These are phyloP conservation scores for Citrus hindsii DNA, from an alignment of 345 rosid genomes.

Conservation along the genomic window DNA sequence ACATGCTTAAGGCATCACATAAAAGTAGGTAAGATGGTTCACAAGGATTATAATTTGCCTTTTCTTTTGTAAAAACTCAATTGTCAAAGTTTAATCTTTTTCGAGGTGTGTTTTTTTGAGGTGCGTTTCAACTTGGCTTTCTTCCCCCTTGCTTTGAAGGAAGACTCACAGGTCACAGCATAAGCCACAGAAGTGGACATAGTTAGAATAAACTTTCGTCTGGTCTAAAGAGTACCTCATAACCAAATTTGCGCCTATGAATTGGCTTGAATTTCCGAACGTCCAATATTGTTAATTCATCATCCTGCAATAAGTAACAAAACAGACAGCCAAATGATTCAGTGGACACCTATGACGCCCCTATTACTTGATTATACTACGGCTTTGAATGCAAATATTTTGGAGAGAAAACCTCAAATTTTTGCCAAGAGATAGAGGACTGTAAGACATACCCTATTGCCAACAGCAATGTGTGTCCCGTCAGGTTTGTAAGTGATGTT, in stretches of 20 bases:
- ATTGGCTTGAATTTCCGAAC: conserved; percentile 94
- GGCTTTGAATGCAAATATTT: neutral
- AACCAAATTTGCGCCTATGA: conserved; percentile 80
- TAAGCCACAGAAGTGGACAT: neutral
- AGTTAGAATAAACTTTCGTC: neutral
- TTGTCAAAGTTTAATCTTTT: neutral
- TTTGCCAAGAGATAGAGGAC: conserved; percentile 9
- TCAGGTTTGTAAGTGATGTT: conserved; percentile 96
- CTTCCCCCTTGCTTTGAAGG: neutral
- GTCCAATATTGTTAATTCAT: conserved; percentile 91
- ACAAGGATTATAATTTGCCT: neutral
- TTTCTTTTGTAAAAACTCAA: neutral
- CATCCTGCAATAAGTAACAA: conserved; percentile 56
- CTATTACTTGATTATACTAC: neutral
- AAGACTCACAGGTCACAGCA: neutral
- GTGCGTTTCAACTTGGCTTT: neutral
- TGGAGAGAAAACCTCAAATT: neutral
- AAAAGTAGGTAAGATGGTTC: neutral
- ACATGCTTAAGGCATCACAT: neutral
- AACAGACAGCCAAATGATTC: conserved; percentile 4
- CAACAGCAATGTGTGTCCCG: conserved; percentile 90
- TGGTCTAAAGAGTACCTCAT: conserved; percentile 57
- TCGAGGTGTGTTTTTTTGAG: neutral
- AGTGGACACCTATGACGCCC: conserved; percentile 1
- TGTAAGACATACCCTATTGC: conserved; percentile 77